Percentiles rank a stretch among this genome's conserved stretches.
Evolutionary conservation across 352 stramenopile species (phyloP).

Genomic region (Salisapilia sapeloensis): DNA sequence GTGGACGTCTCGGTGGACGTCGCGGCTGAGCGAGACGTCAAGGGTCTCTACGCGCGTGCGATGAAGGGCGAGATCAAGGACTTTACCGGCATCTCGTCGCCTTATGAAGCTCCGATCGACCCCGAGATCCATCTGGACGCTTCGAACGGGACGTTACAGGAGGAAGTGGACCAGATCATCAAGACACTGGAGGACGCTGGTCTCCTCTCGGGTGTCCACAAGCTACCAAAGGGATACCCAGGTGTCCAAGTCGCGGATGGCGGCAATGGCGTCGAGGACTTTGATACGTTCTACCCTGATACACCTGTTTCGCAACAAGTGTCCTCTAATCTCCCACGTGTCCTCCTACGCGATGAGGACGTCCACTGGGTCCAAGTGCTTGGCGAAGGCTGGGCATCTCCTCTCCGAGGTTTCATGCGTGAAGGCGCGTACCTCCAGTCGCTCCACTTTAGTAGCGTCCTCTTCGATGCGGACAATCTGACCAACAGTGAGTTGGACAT

Average conservation of each 20-base stretch:
- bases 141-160: slow-evolving; percentile 88
- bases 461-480: slow-evolving; percentile 93
- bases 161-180: slow-evolving; percentile 49
- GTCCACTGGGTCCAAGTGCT: slow-evolving; percentile 97
- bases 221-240: slow-evolving; percentile 36
- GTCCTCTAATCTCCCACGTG: slow-evolving; percentile 66
- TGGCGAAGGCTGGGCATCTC: slow-evolving; percentile 92
- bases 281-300: slow-evolving; percentile 37
- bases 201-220: slow-evolving; percentile 37
- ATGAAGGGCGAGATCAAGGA: slow-evolving; percentile 94
- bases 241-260: slow-evolving; percentile 79
- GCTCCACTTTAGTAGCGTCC: slow-evolving; percentile 93
- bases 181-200: slow-evolving; percentile 36
- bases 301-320: slow-evolving; percentile 7
- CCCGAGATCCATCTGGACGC: slow-evolving; percentile 94
- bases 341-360: slow-evolving; percentile 93
- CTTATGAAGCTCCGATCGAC: slow-evolving; percentile 89
- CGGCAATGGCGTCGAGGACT: slow-evolving; percentile 50
- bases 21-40: slow-evolving; percentile 93
- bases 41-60: slow-evolving; percentile 89
- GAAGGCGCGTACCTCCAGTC: slow-evolving; percentile 94
- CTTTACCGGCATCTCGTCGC: slow-evolving; percentile 97
- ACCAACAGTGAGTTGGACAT: slow-evolving; percentile 74
- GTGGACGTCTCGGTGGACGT: slow-evolving; percentile 95
- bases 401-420: slow-evolving; percentile 95